phyloP scores from a whole-genome alignment of 495 filamentous ascomycete species.

The Lasiosphaeria ovina region DNA sequence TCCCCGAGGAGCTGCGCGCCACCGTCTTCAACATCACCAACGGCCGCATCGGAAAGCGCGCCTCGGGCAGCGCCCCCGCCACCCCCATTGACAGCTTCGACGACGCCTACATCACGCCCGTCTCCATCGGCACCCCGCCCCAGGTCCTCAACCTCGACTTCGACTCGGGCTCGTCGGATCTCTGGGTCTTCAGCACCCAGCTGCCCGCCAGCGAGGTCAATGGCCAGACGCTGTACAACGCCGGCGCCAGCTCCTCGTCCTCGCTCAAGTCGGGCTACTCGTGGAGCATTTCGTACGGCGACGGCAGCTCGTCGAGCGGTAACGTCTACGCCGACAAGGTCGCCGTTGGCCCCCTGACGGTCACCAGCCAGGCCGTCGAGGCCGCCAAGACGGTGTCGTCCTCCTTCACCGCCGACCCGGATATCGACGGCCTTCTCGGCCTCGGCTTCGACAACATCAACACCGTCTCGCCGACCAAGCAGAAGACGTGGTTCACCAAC shows the following conservation, averaged over 20 bases:
- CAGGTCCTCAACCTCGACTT: slow-evolving; percentile 67
- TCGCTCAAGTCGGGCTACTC: slow-evolving; percentile 50
- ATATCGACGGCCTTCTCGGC: slow-evolving; percentile 71
- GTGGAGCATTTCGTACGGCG: slow-evolving; percentile 73
- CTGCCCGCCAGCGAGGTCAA: slow-evolving; percentile 24
- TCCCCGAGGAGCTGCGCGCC: slow-evolving; percentile 34
- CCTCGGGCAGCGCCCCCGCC: slow-evolving; percentile 47
- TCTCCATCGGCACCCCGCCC: slow-evolving; percentile 58
- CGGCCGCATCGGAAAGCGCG: slow-evolving; percentile 16
- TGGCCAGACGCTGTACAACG: slow-evolving; percentile 62
- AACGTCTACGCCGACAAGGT: slow-evolving; percentile 71
- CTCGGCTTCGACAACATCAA: slow-evolving; percentile 72
- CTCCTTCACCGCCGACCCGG: slow-evolving; percentile 56
- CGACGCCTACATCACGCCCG: slow-evolving; percentile 65
- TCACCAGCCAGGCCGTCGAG: slow-evolving; percentile 65
- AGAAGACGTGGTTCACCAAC: slow-evolving; percentile 73
- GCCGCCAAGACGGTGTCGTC: slow-evolving; percentile 60
- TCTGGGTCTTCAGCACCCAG: slow-evolving; percentile 53
- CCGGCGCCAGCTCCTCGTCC: slow-evolving; percentile 42
- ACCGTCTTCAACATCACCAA: slow-evolving; percentile 36
- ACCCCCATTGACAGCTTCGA: slow-evolving; percentile 59
- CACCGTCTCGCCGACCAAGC: slow-evolving; percentile 57
- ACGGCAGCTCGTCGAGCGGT: slow-evolving; percentile 62
- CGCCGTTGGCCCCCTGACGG: slow-evolving; percentile 62
- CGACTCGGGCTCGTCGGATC: slow-evolving; percentile 76